Evolutionary conservation across 257 asterid genomes (phyloP).

Genomic region (Solanum peruvianum): DNA sequence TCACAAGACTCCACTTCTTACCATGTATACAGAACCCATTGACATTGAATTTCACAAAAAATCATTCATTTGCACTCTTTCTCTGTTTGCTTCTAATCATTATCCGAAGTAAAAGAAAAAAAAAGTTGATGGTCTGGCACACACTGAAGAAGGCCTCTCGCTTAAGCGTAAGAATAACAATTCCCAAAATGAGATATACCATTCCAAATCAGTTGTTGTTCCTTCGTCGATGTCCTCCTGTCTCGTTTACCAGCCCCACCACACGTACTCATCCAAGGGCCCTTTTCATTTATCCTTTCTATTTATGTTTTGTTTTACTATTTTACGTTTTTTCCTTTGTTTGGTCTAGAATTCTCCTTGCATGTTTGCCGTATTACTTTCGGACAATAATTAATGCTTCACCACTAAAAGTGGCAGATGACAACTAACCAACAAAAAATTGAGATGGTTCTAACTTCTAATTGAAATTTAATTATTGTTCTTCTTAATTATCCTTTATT

Average conservation of each 20-base stretch:
- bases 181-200: not conserved
- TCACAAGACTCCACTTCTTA: not conserved
- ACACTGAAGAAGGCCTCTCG: slow-evolving; percentile 9
- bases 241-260: not conserved
- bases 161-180: not conserved
- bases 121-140: slow-evolving; percentile 10
- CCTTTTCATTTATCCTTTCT: too few species aligned
- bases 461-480: too few species aligned
- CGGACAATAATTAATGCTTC: too few species aligned
- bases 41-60: not conserved
- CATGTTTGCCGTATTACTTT: too few species aligned
- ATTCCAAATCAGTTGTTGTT: not conserved
- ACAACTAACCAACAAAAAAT: too few species aligned
- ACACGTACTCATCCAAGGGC: not conserved
- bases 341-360: not conserved
- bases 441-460: too few species aligned
- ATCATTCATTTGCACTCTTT: not conserved
- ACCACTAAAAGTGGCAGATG: too few species aligned
- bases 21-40: not conserved
- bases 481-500: too few species aligned
- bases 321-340: not conserved
- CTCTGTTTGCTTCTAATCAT: not conserved
- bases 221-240: not conserved
- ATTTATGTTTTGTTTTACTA: not conserved
- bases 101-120: not conserved